Base-by-base conservation (phyloP, 2,329 filamentous ascomycete genomes). In the Cladophialophora chaetospira region DNA sequence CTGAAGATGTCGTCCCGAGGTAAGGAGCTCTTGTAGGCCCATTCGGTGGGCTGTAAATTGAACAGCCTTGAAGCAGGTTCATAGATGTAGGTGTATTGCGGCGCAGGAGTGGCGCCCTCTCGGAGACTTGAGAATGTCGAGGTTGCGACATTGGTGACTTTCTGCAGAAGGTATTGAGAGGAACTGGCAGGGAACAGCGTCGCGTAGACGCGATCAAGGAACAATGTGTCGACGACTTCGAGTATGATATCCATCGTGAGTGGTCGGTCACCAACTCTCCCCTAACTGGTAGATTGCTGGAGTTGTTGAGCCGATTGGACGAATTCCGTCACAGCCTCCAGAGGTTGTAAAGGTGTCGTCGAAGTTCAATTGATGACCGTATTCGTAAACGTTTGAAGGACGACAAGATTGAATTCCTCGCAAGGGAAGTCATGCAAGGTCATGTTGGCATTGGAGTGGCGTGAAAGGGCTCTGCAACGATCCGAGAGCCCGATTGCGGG, bases 241-340 rank as follows among this genome's bases (percentile, higher is more conserved):
- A 97, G 87, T 43, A 94, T 85, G 75, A 97, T 85, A 80, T 97
- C 93, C 93, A 97, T 97, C 73, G 71, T 79, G 77, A 23, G 25
- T 15, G 33, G 15, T 13, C 45, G 11, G 29, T 17, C 29, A 23
- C 25, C 46, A 23, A 19, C 31, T 49, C 46, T 19, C 21, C 46
- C 31, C 31, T 38, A 3, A 10, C n/a, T 3, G 17, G 23, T 23
- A 13, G 15, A 15, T 38, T 38, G n/a, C n/a, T 35, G 13, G 29
- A 8, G n/a, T 25, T 40, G 31, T 21, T 38, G 33, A 40, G 17
- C 23, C 36, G 23, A 19, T 40, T 40, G 36, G 36, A 11, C 5
- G 8, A 21, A n/a, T 15, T 40, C 8, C 17, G 36, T 21, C 15
- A 8, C 4, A 10, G 17, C 23, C 36, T 3, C 23, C 9, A 21